These are phyloP conservation scores for Limnomonas spitsbergensis DNA, from an alignment of 139 green algal species.

Conservation along the genomic window DNA sequence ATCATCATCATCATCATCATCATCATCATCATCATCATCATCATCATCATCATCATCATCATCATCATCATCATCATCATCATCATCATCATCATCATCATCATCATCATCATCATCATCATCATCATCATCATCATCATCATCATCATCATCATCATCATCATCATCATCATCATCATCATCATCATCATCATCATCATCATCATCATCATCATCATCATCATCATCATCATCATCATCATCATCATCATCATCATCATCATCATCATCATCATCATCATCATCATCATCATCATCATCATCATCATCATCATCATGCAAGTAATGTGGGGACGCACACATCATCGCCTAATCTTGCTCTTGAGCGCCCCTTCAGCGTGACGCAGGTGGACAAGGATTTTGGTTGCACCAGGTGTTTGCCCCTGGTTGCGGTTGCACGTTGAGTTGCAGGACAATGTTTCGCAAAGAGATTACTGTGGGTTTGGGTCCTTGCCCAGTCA, in stretches of 20 bases:
- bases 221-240: conserved; percentile 10
- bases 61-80: conserved; percentile 8
- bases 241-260: conserved; percentile 10
- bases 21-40: conserved; percentile 8
- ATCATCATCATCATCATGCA: conserved; percentile 5
- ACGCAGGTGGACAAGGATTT: too few relatives aligned
- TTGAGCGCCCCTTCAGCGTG: too few relatives aligned
- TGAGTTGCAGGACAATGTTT: too few relatives aligned
- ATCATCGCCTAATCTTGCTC: too few relatives aligned
- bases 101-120: conserved; percentile 8
- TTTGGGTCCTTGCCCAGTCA: too few relatives aligned
- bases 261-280: conserved; percentile 8
- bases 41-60: conserved; percentile 8
- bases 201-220: conserved; percentile 8
- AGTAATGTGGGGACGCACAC: too few relatives aligned
- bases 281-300: conserved; percentile 8
- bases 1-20: conserved; percentile 8
- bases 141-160: conserved; percentile 8
- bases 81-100: conserved; percentile 8
- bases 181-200: conserved; percentile 8
- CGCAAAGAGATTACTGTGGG: too few relatives aligned
- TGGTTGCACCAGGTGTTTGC: too few relatives aligned
- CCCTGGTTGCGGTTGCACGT: too few relatives aligned
- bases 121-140: conserved; percentile 8
- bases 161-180: conserved; percentile 8